phyloP scores from a whole-genome alignment of 176 grass and related monocot species.

The Zoysia japonica region DNA sequence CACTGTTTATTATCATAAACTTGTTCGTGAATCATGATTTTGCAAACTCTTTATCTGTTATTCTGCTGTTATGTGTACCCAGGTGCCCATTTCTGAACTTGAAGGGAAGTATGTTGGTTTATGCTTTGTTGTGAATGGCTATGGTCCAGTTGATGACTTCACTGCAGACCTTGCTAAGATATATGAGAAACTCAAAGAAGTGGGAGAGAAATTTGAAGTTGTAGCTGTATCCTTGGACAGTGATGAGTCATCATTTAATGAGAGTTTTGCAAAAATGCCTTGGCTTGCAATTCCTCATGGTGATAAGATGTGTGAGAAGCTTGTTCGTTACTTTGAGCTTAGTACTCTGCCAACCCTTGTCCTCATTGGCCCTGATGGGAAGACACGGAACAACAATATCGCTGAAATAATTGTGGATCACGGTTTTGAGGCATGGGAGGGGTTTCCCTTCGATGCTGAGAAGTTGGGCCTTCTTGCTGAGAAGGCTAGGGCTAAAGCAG shows the following conservation, averaged over 20 bases:
- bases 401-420: constrained; percentile 71
- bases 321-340: constrained; percentile 82
- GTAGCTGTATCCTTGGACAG: constrained; percentile 59
- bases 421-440: constrained; percentile 69
- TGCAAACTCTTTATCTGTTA: constrained; percentile 24
- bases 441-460: constrained; percentile 70
- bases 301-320: constrained; percentile 56
- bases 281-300: constrained; percentile 81
- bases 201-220: constrained; percentile 77
- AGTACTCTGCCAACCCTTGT: constrained; percentile 57
- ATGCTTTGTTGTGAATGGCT: constrained; percentile 53
- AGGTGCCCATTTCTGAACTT: constrained; percentile 73
- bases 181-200: constrained; percentile 74
- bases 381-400: constrained; percentile 60
- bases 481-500: constrained; percentile 62
- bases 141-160: constrained; percentile 50
- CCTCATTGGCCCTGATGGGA: constrained; percentile 83
- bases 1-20: background rate
- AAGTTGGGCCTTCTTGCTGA: constrained; percentile 70
- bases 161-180: constrained; percentile 55
- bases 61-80: constrained; percentile 14
- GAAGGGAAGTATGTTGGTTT: constrained; percentile 74
- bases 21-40: background rate
- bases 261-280: constrained; percentile 60
- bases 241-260: constrained; percentile 43